Evolutionary conservation across 768 basidiomycete species (phyloP).

Genomic region (Boletus rex-veris): DNA sequence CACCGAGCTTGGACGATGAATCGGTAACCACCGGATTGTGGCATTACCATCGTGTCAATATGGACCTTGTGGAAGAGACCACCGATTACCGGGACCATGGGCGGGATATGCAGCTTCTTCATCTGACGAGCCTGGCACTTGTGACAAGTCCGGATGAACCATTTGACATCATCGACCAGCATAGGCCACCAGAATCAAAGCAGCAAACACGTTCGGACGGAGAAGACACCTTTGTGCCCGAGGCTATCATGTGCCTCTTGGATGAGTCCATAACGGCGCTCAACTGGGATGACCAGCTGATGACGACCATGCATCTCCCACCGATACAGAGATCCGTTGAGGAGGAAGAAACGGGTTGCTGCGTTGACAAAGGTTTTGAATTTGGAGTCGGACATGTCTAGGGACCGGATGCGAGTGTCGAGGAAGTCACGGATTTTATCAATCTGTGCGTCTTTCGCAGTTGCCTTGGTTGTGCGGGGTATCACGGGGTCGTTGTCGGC

Average conservation of each 20-base stretch:
- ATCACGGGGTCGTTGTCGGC: accelerated
- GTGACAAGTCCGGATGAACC: neutral
- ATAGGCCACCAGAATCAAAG: neutral
- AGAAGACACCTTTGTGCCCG: neutral
- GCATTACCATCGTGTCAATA: neutral
- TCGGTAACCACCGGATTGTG: neutral
- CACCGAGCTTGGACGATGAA: neutral
- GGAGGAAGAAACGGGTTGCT: neutral
- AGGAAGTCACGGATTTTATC: no score
- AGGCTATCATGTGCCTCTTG: neutral
- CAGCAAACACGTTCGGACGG: neutral
- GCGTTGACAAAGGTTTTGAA: neutral
- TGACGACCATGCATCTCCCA: neutral
- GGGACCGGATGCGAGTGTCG: accelerated
- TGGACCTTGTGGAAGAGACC: neutral
- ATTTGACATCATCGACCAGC: neutral
- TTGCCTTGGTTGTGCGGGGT: no score
- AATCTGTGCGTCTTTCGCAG: accelerated
- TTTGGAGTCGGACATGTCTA: neutral
- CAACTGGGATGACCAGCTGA: no score
- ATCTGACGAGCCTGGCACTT: neutral
- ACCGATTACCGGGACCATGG: neutral
- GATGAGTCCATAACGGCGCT: neutral
- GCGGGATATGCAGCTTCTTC: no score
- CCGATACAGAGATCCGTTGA: neutral